phyloP scores from a whole-genome alignment of 108 stramenopile genomes.

The Parietichytrium sp. region DNA sequence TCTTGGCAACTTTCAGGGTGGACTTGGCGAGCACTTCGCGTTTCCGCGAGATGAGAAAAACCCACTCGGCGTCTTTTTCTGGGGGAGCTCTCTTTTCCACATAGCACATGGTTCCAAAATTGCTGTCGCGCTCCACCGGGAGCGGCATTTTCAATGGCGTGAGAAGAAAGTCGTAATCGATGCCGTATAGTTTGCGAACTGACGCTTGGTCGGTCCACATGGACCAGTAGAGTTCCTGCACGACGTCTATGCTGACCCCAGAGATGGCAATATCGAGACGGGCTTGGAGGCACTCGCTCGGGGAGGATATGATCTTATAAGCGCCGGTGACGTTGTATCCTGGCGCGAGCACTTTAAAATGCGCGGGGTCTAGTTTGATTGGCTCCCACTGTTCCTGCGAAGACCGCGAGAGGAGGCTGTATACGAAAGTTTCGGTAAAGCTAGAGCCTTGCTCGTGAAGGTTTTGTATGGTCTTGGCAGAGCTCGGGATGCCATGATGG shows the following conservation, averaged over 20 bases:
- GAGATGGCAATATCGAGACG: conserved; percentile 19
- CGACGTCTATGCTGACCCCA: neutral
- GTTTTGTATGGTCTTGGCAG: neutral
- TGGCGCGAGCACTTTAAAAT: conserved; percentile 1
- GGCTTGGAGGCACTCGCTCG: neutral
- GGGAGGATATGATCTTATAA: neutral
- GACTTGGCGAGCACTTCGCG: conserved; percentile 29
- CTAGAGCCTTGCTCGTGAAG: neutral
- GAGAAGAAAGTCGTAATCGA: neutral
- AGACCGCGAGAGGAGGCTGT: neutral
- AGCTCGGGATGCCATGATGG: neutral
- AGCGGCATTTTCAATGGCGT: neutral
- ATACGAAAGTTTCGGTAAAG: neutral
- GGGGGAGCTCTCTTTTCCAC: neutral
- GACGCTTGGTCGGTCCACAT: conserved; percentile 17
- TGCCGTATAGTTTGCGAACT: neutral
- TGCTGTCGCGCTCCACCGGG: neutral
- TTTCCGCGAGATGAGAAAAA: neutral
- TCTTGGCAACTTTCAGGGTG: neutral
- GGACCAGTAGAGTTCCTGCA: conserved; percentile 1
- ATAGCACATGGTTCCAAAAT: conserved; percentile 11
- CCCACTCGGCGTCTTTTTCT: neutral
- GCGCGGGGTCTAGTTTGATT: neutral
- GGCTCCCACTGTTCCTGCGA: neutral
- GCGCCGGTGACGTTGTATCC: conserved; percentile 5